phyloP scores from a whole-genome alignment of 2,329 filamentous ascomycete genomes.

The Hypoxylon sp. region DNA sequence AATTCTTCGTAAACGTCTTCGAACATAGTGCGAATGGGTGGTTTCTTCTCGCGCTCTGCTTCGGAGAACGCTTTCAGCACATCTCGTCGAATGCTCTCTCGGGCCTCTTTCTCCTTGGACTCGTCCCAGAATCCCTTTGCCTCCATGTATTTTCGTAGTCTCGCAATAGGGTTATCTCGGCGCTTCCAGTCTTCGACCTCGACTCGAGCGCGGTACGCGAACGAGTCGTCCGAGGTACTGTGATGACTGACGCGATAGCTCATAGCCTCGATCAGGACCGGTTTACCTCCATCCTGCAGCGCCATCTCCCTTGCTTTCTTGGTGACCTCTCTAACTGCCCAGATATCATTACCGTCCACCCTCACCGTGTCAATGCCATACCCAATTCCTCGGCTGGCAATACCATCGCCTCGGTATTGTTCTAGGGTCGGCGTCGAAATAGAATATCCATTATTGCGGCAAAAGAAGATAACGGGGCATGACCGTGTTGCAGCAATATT shows the following conservation, averaged over 20 bases:
- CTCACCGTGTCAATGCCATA: slow-evolving; percentile 96
- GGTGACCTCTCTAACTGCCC: slow-evolving; percentile 85
- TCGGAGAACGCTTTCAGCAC: slow-evolving; percentile 86
- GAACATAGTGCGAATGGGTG: slow-evolving; percentile 78
- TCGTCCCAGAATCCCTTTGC: slow-evolving; percentile 86
- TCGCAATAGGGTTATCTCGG: slow-evolving; percentile 87
- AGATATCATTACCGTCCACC: slow-evolving; percentile 94
- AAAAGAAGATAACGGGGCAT: slow-evolving; percentile 91
- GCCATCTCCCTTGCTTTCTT: slow-evolving; percentile 81
- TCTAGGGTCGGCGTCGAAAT: slow-evolving; percentile 91
- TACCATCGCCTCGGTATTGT: slow-evolving; percentile 91
- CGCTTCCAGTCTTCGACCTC: slow-evolving; percentile 98
- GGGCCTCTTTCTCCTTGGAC: slow-evolving; percentile 77
- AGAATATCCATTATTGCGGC: slow-evolving; percentile 92
- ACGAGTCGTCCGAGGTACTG: slow-evolving; percentile 96
- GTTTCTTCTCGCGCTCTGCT: slow-evolving; percentile 85
- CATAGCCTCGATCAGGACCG: slow-evolving; percentile 93
- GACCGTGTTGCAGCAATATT: slow-evolving; percentile 91
- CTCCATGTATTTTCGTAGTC: slow-evolving; percentile 92
- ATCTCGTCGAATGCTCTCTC: slow-evolving; percentile 75
- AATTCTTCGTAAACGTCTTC: slow-evolving; percentile 90
- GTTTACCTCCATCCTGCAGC: slow-evolving; percentile 81
- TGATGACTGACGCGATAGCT: slow-evolving; percentile 98
- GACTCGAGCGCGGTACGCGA: slow-evolving; percentile 91
- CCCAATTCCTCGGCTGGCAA: slow-evolving; percentile 85